phyloP scores from a whole-genome alignment of 176 grass and related monocot species.

The Bothriochloa decipiens region DNA sequence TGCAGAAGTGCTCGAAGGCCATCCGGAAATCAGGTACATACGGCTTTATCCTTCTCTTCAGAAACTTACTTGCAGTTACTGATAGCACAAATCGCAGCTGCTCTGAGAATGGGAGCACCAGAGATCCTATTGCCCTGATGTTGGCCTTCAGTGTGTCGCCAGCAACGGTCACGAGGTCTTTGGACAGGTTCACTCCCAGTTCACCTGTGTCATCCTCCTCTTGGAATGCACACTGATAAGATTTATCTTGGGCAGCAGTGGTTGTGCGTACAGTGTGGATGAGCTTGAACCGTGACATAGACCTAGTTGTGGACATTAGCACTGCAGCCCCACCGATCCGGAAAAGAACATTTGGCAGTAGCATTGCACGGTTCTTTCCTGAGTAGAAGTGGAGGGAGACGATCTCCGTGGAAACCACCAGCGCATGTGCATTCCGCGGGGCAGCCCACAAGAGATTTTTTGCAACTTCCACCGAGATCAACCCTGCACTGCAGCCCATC shows the following conservation, averaged over 20 bases:
- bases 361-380: conserved; percentile 20
- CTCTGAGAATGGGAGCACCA: conserved; percentile 28
- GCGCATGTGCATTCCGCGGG: background rate
- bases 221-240: conserved; percentile 17
- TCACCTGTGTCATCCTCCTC: conserved; percentile 37
- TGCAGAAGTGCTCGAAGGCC: conserved; percentile 86
- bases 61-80: background rate
- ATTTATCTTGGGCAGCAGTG: conserved; percentile 31
- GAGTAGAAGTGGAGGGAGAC: background rate
- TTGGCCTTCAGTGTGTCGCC: conserved; percentile 18
- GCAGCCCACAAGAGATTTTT: conserved; percentile 19
- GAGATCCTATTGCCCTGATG: background rate
- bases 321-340: conserved; percentile 41
- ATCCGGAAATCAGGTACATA: conserved; percentile 51
- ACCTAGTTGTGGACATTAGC: conserved; percentile 9
- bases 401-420: conserved; percentile 48
- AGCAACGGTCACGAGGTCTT: conserved; percentile 27
- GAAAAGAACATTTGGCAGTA: conserved; percentile 31
- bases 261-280: conserved; percentile 31
- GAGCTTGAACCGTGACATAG: conserved; percentile 33
- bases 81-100: conserved; percentile 9
- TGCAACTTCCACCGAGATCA: conserved; percentile 35
- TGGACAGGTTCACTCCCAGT: conserved; percentile 17
- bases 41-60: background rate
- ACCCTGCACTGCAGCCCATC: conserved; percentile 52